A percentile compares a stretch with the other conserved stretches of the same genome.
phyloP scores from a whole-genome alignment of 1,139 yeast species.

The Geotrichum carabidarum region DNA sequence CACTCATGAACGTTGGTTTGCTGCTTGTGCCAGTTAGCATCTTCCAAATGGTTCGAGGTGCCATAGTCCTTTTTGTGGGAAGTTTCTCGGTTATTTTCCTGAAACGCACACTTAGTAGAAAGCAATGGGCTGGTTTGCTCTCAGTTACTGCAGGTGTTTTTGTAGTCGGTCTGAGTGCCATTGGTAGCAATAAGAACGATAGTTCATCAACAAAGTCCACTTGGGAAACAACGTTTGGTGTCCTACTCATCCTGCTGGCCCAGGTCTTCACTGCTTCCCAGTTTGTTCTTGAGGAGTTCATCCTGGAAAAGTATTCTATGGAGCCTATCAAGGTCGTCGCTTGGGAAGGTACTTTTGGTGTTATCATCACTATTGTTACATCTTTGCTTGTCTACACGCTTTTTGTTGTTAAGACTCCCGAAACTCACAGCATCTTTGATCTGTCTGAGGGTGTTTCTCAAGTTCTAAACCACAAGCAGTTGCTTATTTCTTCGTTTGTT shows the following conservation, averaged over 20 bases:
- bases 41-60: conserved; percentile 81
- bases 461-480: conserved; percentile 40
- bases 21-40: conserved; percentile 74
- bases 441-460: conserved; percentile 49
- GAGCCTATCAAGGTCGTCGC: conserved; percentile 67
- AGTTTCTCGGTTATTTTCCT: conserved; percentile 62
- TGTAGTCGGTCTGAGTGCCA: conserved; percentile 69
- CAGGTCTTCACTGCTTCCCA: conserved; percentile 68
- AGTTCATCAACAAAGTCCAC: conserved; percentile 16
- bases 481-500: conserved; percentile 52
- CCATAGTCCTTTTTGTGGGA: conserved; percentile 73
- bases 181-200: conserved; percentile 26
- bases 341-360: conserved; percentile 70
- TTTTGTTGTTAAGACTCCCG: conserved; percentile 40
- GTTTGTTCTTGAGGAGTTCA: conserved; percentile 72
- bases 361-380: conserved; percentile 42
- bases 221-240: conserved; percentile 46
- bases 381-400: conserved; percentile 45
- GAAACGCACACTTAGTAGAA: conserved; percentile 49
- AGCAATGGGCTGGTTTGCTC: conserved; percentile 65
- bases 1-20: conserved; percentile 70
- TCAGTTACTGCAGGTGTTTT: conserved; percentile 64
- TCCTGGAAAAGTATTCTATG: conserved; percentile 50
- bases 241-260: conserved; percentile 54
- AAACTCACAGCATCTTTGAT: conserved; percentile 54